Evolutionary conservation across 139 green algal species (phyloP).

Genomic region (Tetradesmus lagerheimii): DNA sequence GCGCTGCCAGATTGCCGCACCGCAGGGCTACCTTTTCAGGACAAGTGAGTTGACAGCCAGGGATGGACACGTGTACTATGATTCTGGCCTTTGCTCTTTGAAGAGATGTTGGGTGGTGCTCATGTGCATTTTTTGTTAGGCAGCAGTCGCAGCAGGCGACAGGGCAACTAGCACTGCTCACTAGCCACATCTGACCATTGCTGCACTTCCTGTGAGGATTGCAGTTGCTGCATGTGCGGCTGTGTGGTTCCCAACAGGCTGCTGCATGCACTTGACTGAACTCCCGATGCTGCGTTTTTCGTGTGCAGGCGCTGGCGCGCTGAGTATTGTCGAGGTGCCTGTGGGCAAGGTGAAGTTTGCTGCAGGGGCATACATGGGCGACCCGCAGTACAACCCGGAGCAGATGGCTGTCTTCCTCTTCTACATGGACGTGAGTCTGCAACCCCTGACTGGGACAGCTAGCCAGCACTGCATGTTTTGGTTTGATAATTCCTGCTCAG

Average conservation of each 20-base stretch:
- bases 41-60: conserved; percentile 6
- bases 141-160: no score
- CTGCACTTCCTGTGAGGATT: no score
- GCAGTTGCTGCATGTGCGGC: background rate
- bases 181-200: no score
- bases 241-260: background rate
- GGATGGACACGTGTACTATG: no score
- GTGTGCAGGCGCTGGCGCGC: background rate
- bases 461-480: no score
- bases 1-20: conserved; percentile 15
- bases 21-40: conserved; percentile 12
- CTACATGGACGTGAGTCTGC: conserved; percentile 37
- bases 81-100: no score
- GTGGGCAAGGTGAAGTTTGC: background rate
- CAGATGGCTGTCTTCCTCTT: conserved; percentile 39
- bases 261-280: background rate
- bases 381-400: conserved; percentile 14
- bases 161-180: no score
- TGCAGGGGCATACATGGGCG: conserved; percentile 17
- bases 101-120: no score
- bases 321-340: conserved; percentile 22
- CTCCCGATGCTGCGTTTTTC: background rate
- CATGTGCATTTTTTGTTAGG: no score
- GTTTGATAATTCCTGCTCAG: no score
- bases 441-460: no score